Evolutionary conservation across 2,329 filamentous ascomycete genomes (phyloP).

Genomic region (Blastomyces emzantsi): DNA sequence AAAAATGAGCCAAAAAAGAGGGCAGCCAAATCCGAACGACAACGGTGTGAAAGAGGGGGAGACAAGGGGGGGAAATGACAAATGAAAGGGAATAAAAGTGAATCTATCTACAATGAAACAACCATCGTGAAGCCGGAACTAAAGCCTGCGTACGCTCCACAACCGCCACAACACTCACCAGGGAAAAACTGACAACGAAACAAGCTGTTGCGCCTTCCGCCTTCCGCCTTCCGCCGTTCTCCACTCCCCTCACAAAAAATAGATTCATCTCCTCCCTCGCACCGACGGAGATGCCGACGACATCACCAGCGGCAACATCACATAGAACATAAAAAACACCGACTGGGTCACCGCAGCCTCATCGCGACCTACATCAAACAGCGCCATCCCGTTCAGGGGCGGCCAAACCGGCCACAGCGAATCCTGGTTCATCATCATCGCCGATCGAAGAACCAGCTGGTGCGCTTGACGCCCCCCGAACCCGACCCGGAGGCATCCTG

Average conservation of each 20-base stretch:
- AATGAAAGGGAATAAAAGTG: background rate
- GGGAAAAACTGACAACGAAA: background rate
- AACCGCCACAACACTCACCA: background rate
- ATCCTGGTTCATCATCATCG: constrained; percentile 23
- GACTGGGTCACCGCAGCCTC: background rate
- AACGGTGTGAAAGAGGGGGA: background rate
- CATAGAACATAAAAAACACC: constrained; percentile 1
- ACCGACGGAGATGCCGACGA: background rate
- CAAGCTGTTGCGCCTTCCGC: background rate
- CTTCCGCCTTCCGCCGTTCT: no score
- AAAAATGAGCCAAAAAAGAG: background rate
- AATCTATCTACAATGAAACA: constrained; percentile 1
- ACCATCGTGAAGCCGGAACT: background rate
- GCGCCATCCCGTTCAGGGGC: background rate
- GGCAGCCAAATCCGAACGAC: background rate
- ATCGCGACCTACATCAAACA: background rate
- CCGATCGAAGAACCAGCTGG: constrained; percentile 44
- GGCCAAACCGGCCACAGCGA: background rate
- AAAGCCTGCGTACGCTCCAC: background rate
- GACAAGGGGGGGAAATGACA: background rate
- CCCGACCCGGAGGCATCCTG: constrained; percentile 54
- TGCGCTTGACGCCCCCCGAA: constrained; percentile 51
- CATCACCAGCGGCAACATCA: background rate
- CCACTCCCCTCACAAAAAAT: no score
- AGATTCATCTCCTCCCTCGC: background rate